Conservation (phyloP, 192 early-diverging fungal species). For the Entrophospora sp. region DNA sequence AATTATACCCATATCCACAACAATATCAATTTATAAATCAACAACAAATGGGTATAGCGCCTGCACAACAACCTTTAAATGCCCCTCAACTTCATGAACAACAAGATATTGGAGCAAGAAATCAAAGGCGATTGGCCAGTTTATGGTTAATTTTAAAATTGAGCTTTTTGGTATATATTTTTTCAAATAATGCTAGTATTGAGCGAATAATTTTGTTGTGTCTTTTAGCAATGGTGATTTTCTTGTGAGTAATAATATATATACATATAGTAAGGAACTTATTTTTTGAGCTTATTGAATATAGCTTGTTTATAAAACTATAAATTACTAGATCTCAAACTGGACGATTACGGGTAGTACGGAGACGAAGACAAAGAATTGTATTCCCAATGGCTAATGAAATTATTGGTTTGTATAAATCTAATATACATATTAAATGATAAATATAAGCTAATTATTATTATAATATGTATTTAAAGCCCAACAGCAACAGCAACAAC, state of each 20-base stretch:
- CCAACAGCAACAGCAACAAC: constrained; percentile 16
- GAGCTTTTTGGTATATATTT: constrained; percentile 48
- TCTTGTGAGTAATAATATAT: constrained; percentile 29
- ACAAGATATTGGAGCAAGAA: constrained; percentile 25
- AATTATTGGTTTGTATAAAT: not conserved
- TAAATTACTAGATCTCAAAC: constrained; percentile 36
- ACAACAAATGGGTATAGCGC: constrained; percentile 4
- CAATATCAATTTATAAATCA: not conserved
- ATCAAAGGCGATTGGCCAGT: constrained; percentile 33
- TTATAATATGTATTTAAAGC: not conserved
- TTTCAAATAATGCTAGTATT: constrained; percentile 51
- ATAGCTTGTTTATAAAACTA: not conserved
- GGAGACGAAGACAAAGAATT: constrained; percentile 21
- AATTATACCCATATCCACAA: constrained; percentile 17
- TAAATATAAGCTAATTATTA: not conserved
- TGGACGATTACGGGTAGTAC: constrained; percentile 40
- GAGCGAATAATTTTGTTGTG: constrained; percentile 48
- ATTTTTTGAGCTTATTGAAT: not conserved
- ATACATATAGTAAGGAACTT: not conserved
- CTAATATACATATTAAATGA: not conserved
- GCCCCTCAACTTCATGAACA: not conserved
- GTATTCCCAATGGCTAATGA: not conserved
- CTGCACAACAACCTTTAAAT: constrained; percentile 1
- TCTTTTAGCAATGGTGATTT: constrained; percentile 46
- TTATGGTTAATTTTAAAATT: constrained; percentile 57